Base-by-base conservation (phyloP, 768 basidiomycete genomes). In the Terana coerulea region DNA sequence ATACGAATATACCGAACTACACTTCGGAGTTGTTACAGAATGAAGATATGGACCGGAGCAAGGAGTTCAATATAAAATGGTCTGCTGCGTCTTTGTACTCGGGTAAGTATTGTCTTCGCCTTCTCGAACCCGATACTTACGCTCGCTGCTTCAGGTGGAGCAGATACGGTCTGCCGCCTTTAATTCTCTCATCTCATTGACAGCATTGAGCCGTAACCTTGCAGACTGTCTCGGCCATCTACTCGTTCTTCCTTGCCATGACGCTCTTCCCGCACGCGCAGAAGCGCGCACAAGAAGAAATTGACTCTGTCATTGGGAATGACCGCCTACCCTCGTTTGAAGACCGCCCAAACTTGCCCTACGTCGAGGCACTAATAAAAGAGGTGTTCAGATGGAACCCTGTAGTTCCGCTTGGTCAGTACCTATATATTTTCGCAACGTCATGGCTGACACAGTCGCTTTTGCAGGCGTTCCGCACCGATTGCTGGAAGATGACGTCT, bases 51-150 rank as follows among this genome's bases (percentile, higher is more conserved):
- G 76, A 67, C 41, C 64, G 67, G 3, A 79, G 84, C 52, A 81
- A 84, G 52, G 83, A 86, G 52, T 67, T 75, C 45, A 76, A 80
- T 54, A 70, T 88, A 52, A 87, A 84, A 63, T 85, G 84, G 81
- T 79, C 83, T 33, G 72, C 66, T 17, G 51, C 57, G 12, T 63
- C 66, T 7, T 34, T 65, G 29, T 59, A 61, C 21, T 49, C 57
- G 21, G 58, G 60, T 56, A 28, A 25, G 55, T n/a, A 8, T 37
- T 46, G 36, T 15, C 17, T 14, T 3, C 17, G 17, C n/a, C 36
- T 33, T 33, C 31, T 9, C 31, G 31, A 33, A 33, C 31, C 15
- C 31, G 3, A 46, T n/a, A n/a, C n/a, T n/a, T n/a, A n/a, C n/a
- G n/a, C n/a, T n/a, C n/a, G n/a, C n/a, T n/a, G n/a, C 2, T 52